Percentiles rank a stretch among this genome's conserved stretches.
Conservation (phyloP, 2,329 filamentous ascomycete species). For the Cordyceps pruinosa region DNA sequence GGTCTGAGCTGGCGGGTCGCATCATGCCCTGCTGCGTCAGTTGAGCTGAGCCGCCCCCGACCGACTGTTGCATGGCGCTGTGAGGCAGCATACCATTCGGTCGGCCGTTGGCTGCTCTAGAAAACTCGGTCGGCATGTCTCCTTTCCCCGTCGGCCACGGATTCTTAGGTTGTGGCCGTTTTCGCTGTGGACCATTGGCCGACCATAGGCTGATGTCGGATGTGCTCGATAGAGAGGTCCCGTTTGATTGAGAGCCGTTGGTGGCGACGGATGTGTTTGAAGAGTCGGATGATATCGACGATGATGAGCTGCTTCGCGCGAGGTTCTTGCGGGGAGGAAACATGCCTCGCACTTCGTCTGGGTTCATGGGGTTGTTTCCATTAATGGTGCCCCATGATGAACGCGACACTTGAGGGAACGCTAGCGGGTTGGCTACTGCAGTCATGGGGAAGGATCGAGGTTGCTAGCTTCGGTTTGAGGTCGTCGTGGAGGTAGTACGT, state of each 20-base stretch:
- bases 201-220: constrained; percentile 47
- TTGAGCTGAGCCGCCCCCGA: constrained; percentile 23
- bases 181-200: constrained; percentile 40
- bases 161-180: constrained; percentile 44
- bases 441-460: constrained; percentile 48
- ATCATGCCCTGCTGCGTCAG: constrained; percentile 43
- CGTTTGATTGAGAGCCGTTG: constrained; percentile 56
- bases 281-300: constrained; percentile 65
- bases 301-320: constrained; percentile 85
- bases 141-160: constrained; percentile 44
- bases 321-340: constrained; percentile 83
- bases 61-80: constrained; percentile 26
- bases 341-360: constrained; percentile 80
- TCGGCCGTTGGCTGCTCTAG: constrained; percentile 36
- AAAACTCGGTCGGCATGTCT: constrained; percentile 42
- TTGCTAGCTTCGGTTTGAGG: constrained; percentile 17
- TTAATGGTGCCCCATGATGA: constrained; percentile 58
- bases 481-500: constrained; percentile 14
- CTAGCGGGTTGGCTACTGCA: constrained; percentile 59
- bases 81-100: constrained; percentile 34
- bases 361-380: constrained; percentile 61
- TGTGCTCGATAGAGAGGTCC: constrained; percentile 40
- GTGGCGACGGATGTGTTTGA: constrained; percentile 59
- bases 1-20: constrained; percentile 58
- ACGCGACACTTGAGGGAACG: constrained; percentile 56